A percentile compares a stretch with the other conserved stretches of the same genome.
Evolutionary conservation across 805 yeast genomes (phyloP).

Genomic region (Lipomyces mesembrius): DNA sequence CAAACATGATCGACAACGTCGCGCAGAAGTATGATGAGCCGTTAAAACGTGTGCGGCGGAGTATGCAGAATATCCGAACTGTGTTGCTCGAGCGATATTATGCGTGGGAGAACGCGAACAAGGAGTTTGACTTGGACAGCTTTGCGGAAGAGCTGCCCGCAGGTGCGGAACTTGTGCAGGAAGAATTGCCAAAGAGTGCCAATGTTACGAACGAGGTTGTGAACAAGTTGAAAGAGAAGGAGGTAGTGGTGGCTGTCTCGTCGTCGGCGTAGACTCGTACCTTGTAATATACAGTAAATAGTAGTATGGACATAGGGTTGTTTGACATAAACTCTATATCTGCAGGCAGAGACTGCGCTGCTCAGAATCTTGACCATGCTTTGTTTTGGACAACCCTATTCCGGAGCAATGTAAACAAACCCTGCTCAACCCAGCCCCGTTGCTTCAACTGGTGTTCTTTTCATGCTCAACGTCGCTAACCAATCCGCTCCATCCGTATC

Average conservation of each 20-base stretch:
- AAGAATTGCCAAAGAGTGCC: neutral
- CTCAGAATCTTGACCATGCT: neutral
- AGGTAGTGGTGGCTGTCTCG: neutral
- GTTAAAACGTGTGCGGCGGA: constrained; percentile 12
- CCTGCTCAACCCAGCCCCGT: neutral
- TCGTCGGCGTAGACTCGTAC: neutral
- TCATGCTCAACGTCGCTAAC: neutral
- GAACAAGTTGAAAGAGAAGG: neutral
- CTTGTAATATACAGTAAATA: constrained; percentile 2
- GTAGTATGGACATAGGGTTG: neutral
- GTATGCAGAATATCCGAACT: constrained; percentile 77
- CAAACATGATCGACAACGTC: constrained; percentile 45
- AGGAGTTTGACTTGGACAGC: neutral
- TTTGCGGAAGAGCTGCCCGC: neutral
- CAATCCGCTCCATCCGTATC: neutral
- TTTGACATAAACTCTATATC: neutral
- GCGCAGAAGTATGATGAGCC: constrained; percentile 47
- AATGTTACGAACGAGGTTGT: neutral
- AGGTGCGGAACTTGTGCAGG: constrained; percentile 2
- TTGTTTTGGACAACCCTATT: neutral
- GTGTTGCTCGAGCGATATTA: constrained; percentile 85
- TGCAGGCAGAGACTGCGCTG: no score
- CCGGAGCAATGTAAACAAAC: neutral
- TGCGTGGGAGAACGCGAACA: constrained; percentile 61
- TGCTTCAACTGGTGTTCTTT: no score